Percentiles rank a stretch among this genome's conserved stretches.
These are phyloP conservation scores for Boletellus ananiceps DNA, from an alignment of 768 basidiomycete genomes.

Conservation along the genomic window DNA sequence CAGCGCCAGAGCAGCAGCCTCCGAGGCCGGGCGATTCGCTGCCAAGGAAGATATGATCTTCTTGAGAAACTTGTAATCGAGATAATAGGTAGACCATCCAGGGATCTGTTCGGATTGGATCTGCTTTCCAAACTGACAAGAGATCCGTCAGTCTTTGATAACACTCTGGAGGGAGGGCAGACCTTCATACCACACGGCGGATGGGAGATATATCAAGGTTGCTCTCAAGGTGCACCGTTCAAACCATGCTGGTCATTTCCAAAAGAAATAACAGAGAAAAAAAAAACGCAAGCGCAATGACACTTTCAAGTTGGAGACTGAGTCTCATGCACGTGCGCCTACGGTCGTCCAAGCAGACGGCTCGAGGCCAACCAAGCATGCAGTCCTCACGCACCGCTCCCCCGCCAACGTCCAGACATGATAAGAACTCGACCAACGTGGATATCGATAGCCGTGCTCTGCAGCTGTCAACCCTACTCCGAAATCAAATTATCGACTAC, in stretches of 20 bases:
- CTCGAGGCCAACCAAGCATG: neutral
- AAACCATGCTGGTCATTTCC: slow-evolving; percentile 25
- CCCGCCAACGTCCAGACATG: neutral
- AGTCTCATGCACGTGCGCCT: slow-evolving; percentile 23
- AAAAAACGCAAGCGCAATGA: slow-evolving; percentile 1
- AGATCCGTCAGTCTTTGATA: neutral
- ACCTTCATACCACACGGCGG: slow-evolving; percentile 30
- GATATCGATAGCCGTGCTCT: slow-evolving; percentile 2
- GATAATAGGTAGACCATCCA: slow-evolving; percentile 93
- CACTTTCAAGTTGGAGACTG: slow-evolving; percentile 7
- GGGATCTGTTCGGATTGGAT: slow-evolving; percentile 95
- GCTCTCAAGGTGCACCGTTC: slow-evolving; percentile 14
- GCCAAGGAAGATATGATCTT: slow-evolving; percentile 96
- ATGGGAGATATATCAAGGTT: slow-evolving; percentile 12
- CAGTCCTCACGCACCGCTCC: neutral
- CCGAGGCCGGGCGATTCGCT: slow-evolving; percentile 84
- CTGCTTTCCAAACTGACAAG: slow-evolving; percentile 90
- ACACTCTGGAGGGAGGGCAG: slow-evolving; percentile 1
- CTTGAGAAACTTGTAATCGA: slow-evolving; percentile 98
- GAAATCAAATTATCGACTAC: slow-evolving; percentile 7
- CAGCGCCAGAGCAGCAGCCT: slow-evolving; percentile 81
- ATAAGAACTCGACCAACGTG: neutral
- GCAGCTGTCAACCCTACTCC: neutral
- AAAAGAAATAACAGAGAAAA: slow-evolving; percentile 5
- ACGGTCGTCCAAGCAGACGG: no score